Base-by-base conservation (phyloP, 345 rosid genomes). In the Sonneratia caseolaris region DNA sequence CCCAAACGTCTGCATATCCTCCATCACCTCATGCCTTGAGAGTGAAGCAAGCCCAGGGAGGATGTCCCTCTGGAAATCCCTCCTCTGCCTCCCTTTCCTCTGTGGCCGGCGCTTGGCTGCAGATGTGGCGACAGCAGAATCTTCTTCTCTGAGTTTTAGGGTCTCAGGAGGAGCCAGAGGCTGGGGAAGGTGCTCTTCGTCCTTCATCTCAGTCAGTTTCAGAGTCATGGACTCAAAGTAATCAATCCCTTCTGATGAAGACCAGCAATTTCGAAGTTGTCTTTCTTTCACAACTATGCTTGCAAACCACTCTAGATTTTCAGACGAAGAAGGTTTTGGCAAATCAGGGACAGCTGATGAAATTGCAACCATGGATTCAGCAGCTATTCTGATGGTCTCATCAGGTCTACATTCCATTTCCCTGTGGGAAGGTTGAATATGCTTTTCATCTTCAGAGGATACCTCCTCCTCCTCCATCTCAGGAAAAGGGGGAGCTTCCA, bases 51-150 rank as follows among this genome's bases (percentile, higher is more conserved):
- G 93, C 53, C 98, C 96, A 1, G 97, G 97, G 78, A 94, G 97
- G 75, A 90, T 87, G 82, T 94, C 98, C 88, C 96, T 94, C 79
- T 90, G 97, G 85, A 94, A 94, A 79, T 94, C 98, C 84, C 96
- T 86, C 69, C 87, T 86, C 69, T 88, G 86, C 75, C 85, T 83
- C 70, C 87, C 92, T 64, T 93, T 95, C 82, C 83, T 90, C 65
- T 94, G 84, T 27, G 90, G 78, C 57, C 86, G 84, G 72, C 74
- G 59, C 22, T 19, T 84, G 45, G 79, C 76, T 73, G 84, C 73
- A 13, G 76, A 65, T 5, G 73, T 49, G 68, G 81, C 76, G 19
- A 70, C 90, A 0, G 74, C 78, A 76, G 83, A 89, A 42, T 87
- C 93, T 40, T 85, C 76, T 73, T 78, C 79, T 72, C 84, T 71